phyloP scores from a whole-genome alignment of 2,329 filamentous ascomycete species.

The Colletotrichum orbiculare region DNA sequence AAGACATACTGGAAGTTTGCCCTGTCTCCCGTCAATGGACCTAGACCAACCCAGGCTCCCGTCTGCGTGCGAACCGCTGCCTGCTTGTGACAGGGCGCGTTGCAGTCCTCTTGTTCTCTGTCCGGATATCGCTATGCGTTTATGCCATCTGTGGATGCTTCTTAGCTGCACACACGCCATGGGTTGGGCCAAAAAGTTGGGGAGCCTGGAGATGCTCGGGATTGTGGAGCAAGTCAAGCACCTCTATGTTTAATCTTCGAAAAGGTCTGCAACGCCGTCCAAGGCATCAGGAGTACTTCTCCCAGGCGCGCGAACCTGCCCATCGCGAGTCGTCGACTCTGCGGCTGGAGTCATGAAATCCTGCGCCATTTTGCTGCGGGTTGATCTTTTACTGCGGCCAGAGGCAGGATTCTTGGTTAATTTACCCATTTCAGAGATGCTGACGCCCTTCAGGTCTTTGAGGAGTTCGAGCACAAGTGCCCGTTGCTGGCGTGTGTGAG shows the following conservation, averaged over 20 bases:
- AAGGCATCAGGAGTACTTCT: conserved; percentile 60
- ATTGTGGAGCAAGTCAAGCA: no score
- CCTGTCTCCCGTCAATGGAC: no score
- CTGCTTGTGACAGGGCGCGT: no score
- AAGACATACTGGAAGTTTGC: no score
- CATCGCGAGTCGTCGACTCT: conserved; percentile 44
- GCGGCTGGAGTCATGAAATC: conserved; percentile 68
- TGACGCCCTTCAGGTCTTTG: conserved; percentile 87
- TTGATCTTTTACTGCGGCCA: conserved; percentile 54
- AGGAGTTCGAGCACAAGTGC: conserved; percentile 86
- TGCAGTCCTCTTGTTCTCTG: no score
- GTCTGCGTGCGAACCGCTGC: no score
- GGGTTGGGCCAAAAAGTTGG: no score
- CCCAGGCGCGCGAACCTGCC: conserved; percentile 43
- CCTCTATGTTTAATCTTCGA: conserved; percentile 45
- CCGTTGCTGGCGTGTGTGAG: conserved; percentile 80
- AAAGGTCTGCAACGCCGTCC: conserved; percentile 67
- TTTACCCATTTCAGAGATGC: conserved; percentile 92
- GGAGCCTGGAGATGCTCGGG: no score
- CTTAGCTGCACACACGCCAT: no score
- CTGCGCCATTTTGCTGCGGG: conserved; percentile 71
- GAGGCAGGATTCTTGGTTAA: conserved; percentile 67
- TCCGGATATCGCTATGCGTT: no score
- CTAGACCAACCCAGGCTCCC: no score
- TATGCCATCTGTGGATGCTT: no score